A percentile compares a stretch with the other conserved stretches of the same genome.
Evolutionary conservation across 2,329 filamentous ascomycete species (phyloP).

Genomic region (Thelonectria discophora): DNA sequence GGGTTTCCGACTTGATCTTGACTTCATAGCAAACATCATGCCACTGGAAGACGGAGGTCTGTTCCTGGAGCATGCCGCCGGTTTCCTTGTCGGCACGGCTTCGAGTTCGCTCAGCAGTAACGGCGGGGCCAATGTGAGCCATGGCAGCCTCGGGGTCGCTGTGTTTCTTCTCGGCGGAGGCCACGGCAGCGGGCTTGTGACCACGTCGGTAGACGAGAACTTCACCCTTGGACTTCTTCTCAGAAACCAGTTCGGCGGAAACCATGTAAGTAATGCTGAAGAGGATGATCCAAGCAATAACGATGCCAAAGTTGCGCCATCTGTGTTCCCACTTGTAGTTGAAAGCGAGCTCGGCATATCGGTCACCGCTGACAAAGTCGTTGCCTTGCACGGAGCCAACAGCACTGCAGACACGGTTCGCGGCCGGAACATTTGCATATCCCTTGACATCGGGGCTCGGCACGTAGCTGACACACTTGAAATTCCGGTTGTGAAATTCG

Average conservation of each 20-base stretch:
- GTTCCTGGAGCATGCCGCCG: conserved; percentile 57
- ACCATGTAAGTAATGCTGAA: conserved; percentile 70
- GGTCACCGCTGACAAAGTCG: conserved; percentile 55
- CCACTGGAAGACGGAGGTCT: conserved; percentile 88
- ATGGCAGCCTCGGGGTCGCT: conserved; percentile 66
- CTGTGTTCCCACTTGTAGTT: conserved; percentile 66
- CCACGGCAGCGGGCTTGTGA: conserved; percentile 66
- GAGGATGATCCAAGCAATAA: conserved; percentile 71
- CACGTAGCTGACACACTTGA: conserved; percentile 59
- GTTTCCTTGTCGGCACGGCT: conserved; percentile 49
- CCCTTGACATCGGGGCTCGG: conserved; percentile 45
- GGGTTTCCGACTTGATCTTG: conserved; percentile 79
- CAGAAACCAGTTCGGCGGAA: conserved; percentile 71
- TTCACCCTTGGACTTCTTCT: conserved; percentile 78
- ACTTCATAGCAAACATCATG: conserved; percentile 79
- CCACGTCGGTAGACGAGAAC: conserved; percentile 78
- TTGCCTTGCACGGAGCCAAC: conserved; percentile 58
- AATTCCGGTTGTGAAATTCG: conserved; percentile 76
- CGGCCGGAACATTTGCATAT: conserved; percentile 38
- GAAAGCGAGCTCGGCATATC: conserved; percentile 55
- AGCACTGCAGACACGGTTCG: conserved; percentile 55
- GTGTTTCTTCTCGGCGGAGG: conserved; percentile 68
- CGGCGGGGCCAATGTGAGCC: conserved; percentile 58
- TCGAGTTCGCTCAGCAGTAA: conserved; percentile 54
- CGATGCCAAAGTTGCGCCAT: conserved; percentile 77